These are phyloP conservation scores for Xylaria sp. DNA, from an alignment of 2,329 filamentous ascomycete species.

Conservation along the genomic window DNA sequence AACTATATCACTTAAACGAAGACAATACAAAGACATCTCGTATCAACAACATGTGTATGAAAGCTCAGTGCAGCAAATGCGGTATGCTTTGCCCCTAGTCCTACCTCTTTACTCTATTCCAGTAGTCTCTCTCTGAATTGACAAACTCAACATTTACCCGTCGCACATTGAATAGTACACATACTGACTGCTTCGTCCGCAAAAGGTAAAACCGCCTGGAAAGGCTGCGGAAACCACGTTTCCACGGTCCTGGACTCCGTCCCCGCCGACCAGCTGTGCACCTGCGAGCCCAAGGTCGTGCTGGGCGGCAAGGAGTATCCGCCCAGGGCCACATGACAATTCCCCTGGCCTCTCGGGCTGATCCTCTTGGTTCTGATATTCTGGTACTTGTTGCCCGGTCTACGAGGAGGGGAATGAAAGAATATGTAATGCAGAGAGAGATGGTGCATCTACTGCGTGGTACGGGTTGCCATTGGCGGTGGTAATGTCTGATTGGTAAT, in stretches of 20 bases:
- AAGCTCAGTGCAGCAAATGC: slow-evolving; percentile 70
- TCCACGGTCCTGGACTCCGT: slow-evolving; percentile 70
- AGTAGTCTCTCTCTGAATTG: no score
- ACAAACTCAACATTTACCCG: no score
- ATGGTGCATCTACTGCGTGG: no score
- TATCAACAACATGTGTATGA: slow-evolving; percentile 68
- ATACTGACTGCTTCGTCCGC: slow-evolving; percentile 1
- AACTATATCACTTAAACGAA: neutral
- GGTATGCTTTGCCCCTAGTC: slow-evolving; percentile 58
- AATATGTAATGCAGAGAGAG: no score
- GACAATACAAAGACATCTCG: neutral
- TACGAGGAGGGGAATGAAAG: neutral
- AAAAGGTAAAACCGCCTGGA: slow-evolving; percentile 70
- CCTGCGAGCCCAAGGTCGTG: slow-evolving; percentile 72
- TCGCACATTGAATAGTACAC: neutral
- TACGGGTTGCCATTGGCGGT: no score
- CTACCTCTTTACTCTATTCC: neutral
- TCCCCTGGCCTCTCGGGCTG: slow-evolving; percentile 29
- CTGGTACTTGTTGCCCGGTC: neutral
- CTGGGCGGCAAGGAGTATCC: slow-evolving; percentile 71
- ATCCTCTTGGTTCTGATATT: neutral
- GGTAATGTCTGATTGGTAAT: no score
- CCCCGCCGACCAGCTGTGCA: slow-evolving; percentile 69
- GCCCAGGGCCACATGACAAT: slow-evolving; percentile 62
- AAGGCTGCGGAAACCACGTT: slow-evolving; percentile 72